Evolutionary conservation across 805 yeast genomes (phyloP).

Genomic region (Suhomyces prunicola): DNA sequence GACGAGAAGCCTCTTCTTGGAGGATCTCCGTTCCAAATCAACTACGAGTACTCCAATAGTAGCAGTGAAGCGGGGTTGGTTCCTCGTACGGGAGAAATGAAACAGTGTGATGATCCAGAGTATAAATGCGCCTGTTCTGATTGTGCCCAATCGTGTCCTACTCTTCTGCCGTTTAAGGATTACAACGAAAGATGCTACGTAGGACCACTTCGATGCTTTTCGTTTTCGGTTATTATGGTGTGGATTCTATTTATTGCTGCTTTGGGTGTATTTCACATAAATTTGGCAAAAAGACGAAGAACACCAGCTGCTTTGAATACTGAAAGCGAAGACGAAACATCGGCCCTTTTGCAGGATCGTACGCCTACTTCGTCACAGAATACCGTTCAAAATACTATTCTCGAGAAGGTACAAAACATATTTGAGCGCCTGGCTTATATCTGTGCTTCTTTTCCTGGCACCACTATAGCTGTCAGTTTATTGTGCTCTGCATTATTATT

Average conservation of each 20-base stretch:
- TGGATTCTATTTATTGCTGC: slow-evolving; percentile 41
- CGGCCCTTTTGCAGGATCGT: not conserved
- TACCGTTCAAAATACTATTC: not conserved
- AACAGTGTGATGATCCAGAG: slow-evolving; percentile 58
- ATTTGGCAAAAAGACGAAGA: slow-evolving; percentile 15
- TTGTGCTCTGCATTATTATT: slow-evolving; percentile 38
- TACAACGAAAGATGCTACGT: slow-evolving; percentile 47
- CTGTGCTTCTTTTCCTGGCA: slow-evolving; percentile 60
- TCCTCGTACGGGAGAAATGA: slow-evolving; percentile 29
- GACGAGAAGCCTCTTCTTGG: slow-evolving; percentile 93
- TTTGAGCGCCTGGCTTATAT: slow-evolving; percentile 52
- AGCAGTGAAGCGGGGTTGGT: slow-evolving; percentile 15
- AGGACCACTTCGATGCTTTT: slow-evolving; percentile 68
- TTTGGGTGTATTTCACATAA: slow-evolving; percentile 41
- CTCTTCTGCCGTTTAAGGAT: slow-evolving; percentile 45
- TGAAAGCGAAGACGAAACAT: not conserved
- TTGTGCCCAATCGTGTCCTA: slow-evolving; percentile 79
- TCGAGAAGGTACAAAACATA: slow-evolving; percentile 15
- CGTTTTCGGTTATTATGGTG: slow-evolving; percentile 54
- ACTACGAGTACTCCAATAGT: slow-evolving; percentile 51
- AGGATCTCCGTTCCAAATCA: slow-evolving; percentile 94
- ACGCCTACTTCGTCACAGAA: not conserved
- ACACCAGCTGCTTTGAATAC: not conserved
- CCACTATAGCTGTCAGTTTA: slow-evolving; percentile 20
- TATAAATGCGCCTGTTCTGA: slow-evolving; percentile 90